Base-by-base conservation (phyloP, 2,329 filamentous ascomycete genomes). In the Eutypella sp. region DNA sequence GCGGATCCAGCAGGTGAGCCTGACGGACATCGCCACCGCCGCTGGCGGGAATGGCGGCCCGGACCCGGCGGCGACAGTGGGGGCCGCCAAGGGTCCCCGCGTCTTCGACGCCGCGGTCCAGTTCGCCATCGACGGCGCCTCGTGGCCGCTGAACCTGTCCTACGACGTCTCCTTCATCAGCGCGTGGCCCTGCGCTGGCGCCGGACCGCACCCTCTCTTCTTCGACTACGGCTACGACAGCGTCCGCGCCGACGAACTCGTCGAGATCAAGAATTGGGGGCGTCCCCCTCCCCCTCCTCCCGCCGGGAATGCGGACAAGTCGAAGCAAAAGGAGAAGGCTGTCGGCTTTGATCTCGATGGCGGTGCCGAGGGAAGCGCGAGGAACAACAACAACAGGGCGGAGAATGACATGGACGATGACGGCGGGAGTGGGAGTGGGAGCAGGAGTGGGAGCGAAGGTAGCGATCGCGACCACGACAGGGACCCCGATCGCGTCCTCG, bases 131-230 rank as follows among this genome's bases (percentile, higher is more conserved):
- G 74, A 81, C 40, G 79, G 79, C 3, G 70, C 75, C 25, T 82
- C 79, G 7, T 85, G 80, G 80, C 81, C 81, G 16, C 65, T 86
- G 51, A 70, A 75, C 8, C 72, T 87, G 40, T 74, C 72, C 44
- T 84, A 80, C 57, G 79, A 86, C 55, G 81, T 86, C 8, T 76
- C 71, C n/a, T 86, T 85, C 59, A 69, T 86, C 42, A 71, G 69
- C n/a, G 80, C 81, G 2, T 84, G 78, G 72, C 81, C 82, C 6
- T 87, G 83, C 61, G 71, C 72, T 0, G 71, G 74, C n/a, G n/a
- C n/a, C 22, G 81, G 81, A 0, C 82, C 82, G 11, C 82, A 86
- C 61, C 81, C 84, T 6, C 72, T 89, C 5, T 89, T 87, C 64
- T 85, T 83, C 60, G 85, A 88, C 61, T 89, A 88, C 59, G 67